These are phyloP conservation scores for Speleostelium caveatum DNA, from an alignment of 78 protist species.

Conservation along the genomic window DNA sequence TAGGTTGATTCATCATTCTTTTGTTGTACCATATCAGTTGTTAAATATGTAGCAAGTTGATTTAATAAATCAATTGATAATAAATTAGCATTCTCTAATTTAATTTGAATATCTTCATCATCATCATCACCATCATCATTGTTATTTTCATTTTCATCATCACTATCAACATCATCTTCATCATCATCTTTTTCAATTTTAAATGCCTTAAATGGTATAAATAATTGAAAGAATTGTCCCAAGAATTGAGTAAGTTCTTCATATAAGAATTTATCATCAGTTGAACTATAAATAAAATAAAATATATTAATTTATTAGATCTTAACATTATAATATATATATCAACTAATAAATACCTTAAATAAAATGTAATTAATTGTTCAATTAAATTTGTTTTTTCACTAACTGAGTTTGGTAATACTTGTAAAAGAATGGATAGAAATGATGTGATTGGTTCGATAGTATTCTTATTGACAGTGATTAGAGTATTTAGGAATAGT, in stretches of 20 bases:
- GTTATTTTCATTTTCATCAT: conserved; percentile 7
- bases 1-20: conserved; percentile 14
- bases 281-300: neutral
- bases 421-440: conserved; percentile 21
- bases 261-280: neutral
- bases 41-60: neutral
- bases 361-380: conserved; percentile 27
- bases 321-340: neutral
- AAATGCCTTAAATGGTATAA: conserved; percentile 35
- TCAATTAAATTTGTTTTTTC: conserved; percentile 10
- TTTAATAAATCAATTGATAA: too few relatives aligned
- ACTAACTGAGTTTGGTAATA: conserved; percentile 9
- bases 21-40: neutral
- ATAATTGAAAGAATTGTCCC: conserved; percentile 43
- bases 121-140: neutral
- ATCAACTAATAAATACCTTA: neutral
- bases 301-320: neutral
- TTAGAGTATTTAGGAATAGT: neutral
- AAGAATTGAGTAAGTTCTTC: conserved; percentile 43
- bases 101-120: neutral
- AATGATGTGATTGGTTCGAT: conserved; percentile 26
- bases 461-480: neutral
- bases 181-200: conserved; percentile 21
- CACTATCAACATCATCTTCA: conserved; percentile 21
- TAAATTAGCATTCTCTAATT: neutral